These are phyloP conservation scores for Eimeria falciformis DNA, from an alignment of 169 alveolate species.

Conservation along the genomic window DNA sequence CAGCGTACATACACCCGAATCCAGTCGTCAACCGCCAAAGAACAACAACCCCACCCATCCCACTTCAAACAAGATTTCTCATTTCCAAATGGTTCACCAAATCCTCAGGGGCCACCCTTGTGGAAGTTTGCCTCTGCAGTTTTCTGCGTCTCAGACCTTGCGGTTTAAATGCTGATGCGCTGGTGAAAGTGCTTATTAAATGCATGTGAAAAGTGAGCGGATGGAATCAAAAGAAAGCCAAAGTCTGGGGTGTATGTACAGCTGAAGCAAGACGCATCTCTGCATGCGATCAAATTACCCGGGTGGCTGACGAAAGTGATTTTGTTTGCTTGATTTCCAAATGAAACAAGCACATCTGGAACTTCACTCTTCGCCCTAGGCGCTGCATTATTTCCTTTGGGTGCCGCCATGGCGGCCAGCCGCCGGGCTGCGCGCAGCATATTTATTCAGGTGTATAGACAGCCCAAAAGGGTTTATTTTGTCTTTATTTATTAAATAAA, in stretches of 20 bases:
- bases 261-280: neutral
- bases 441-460: neutral
- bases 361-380: neutral
- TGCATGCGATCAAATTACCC: conserved; percentile 3
- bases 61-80: no score
- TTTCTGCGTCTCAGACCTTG: no score
- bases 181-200: no score
- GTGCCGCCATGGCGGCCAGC: conserved; percentile 60
- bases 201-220: no score
- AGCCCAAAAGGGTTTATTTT: neutral
- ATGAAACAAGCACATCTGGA: conserved; percentile 76
- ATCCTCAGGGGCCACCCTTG: no score
- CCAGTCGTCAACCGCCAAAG: no score
- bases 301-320: conserved; percentile 80
- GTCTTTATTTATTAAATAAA: neutral
- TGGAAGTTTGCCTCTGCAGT: no score
- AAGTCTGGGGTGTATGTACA: neutral
- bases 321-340: conserved; percentile 59
- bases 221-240: neutral
- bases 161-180: no score
- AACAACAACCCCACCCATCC: no score
- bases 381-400: neutral
- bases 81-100: no score
- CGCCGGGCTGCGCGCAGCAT: conserved; percentile 58
- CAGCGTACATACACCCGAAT: no score